Percentiles rank a stretch among this genome's conserved stretches.
Evolutionary conservation across 2,329 filamentous ascomycete species (phyloP).

Genomic region (Graphilbum ipis-grandicollis): DNA sequence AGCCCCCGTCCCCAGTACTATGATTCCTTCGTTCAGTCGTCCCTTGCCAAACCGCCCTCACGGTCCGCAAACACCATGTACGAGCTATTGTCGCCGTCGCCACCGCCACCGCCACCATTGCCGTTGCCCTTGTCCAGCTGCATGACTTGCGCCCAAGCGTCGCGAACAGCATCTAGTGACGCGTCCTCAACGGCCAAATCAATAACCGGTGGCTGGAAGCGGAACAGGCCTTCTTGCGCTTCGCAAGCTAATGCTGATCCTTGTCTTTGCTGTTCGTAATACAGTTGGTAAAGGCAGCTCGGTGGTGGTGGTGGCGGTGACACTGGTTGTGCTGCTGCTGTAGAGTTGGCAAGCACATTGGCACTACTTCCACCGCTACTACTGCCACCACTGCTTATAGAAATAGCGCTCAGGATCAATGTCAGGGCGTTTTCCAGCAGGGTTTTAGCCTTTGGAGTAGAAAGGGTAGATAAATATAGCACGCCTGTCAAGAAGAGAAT

Average conservation of each 20-base stretch:
- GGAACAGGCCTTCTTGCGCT: constrained; percentile 18
- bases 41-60: constrained; percentile 42
- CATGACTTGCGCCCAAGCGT: constrained; percentile 51
- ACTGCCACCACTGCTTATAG: constrained; percentile 14
- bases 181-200: constrained; percentile 61
- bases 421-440: constrained; percentile 23
- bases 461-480: constrained; percentile 23
- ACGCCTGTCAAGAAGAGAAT: constrained; percentile 13
- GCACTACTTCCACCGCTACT: no score
- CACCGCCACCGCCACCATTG: no score
- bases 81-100: constrained; percentile 13
- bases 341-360: no score
- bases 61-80: constrained; percentile 73
- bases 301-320: constrained; percentile 6
- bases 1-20: no score
- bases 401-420: constrained; percentile 17
- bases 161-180: constrained; percentile 46
- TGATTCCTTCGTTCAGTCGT: constrained; percentile 12
- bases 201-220: constrained; percentile 40
- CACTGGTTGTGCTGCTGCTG: background rate
- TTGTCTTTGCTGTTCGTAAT: constrained; percentile 32
- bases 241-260: constrained; percentile 13
- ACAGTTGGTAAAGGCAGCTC: constrained; percentile 30
- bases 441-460: constrained; percentile 17
- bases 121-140: constrained; percentile 19